Evolutionary conservation across 495 filamentous ascomycete species (phyloP).

Genomic region (Talaromyces proteolyticus): DNA sequence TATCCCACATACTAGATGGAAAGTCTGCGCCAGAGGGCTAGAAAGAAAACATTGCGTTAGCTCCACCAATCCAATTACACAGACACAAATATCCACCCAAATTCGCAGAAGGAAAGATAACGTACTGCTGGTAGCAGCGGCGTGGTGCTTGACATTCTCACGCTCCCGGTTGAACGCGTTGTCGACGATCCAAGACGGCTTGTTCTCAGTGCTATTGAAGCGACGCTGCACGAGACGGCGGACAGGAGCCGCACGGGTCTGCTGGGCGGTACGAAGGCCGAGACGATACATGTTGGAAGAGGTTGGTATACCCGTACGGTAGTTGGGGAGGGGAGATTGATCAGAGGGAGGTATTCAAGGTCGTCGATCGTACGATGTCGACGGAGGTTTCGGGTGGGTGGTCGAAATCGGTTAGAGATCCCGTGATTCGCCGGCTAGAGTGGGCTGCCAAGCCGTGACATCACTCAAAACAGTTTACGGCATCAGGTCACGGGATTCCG

Average conservation of each 20-base stretch:
- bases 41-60: conserved; percentile 26
- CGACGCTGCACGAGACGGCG: conserved; percentile 62
- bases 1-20: conserved; percentile 72
- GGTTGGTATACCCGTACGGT: too few species aligned
- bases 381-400: conserved; percentile 2
- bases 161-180: conserved; percentile 88
- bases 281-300: conserved; percentile 46
- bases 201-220: conserved; percentile 51
- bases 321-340: conserved; percentile 61
- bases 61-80: conserved; percentile 5
- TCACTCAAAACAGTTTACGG: conserved; percentile 15
- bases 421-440: conserved; percentile 32
- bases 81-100: not conserved
- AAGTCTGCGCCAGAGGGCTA: conserved; percentile 91
- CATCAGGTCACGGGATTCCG: conserved; percentile 4
- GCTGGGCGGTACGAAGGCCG: conserved; percentile 51
- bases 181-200: conserved; percentile 52
- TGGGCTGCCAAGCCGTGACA: conserved; percentile 24
- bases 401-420: conserved; percentile 33
- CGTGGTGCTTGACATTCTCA: conserved; percentile 78
- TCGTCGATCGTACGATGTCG: not conserved
- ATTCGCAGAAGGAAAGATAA: conserved; percentile 6
- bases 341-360: too few species aligned
- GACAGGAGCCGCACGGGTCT: conserved; percentile 46
- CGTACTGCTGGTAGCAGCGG: conserved; percentile 71